These are phyloP conservation scores for Nicotiana obtusifolia DNA, from an alignment of 257 asterid species.

Conservation along the genomic window DNA sequence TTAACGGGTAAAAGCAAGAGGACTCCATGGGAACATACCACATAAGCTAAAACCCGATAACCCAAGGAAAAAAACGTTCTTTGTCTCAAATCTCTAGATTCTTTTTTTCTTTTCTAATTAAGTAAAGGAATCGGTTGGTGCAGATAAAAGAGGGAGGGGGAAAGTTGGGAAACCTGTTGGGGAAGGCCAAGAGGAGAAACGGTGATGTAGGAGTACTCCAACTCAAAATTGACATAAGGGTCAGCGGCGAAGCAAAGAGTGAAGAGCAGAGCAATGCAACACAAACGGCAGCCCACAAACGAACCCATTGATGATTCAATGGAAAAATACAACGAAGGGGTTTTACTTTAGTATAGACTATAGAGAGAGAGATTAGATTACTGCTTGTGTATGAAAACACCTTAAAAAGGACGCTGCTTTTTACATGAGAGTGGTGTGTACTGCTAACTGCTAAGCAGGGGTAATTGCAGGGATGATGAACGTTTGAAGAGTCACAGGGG, in stretches of 20 bases:
- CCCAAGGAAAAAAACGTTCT: neutral
- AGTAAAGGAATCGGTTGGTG: neutral
- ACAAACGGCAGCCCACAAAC: constrained; percentile 12
- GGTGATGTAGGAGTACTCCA: constrained; percentile 66
- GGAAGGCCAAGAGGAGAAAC: constrained; percentile 95
- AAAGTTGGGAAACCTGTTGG: constrained; percentile 56
- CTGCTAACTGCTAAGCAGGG: too few species aligned
- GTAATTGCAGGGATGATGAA: too few species aligned
- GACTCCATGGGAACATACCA: neutral
- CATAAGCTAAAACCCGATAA: neutral
- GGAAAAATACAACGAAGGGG: neutral
- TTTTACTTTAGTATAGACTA: neutral
- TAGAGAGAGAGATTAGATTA: neutral
- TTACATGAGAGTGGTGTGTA: neutral
- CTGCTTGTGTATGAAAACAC: neutral
- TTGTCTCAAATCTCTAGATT: neutral
- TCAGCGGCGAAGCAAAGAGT: constrained; percentile 51
- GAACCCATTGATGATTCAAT: constrained; percentile 15
- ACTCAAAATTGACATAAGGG: constrained; percentile 53
- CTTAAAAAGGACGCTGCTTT: neutral
- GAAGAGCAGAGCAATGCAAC: constrained; percentile 30
- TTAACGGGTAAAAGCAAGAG: neutral
- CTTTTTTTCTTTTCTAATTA: neutral
- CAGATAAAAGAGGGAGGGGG: neutral
- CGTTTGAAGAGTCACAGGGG: neutral